Evolutionary conservation across 228 moss, liverwort and hornwort species (phyloP), one percentile per base, ranked within the genome.

Genomic region (Sphagnum magellanicum): DNA sequence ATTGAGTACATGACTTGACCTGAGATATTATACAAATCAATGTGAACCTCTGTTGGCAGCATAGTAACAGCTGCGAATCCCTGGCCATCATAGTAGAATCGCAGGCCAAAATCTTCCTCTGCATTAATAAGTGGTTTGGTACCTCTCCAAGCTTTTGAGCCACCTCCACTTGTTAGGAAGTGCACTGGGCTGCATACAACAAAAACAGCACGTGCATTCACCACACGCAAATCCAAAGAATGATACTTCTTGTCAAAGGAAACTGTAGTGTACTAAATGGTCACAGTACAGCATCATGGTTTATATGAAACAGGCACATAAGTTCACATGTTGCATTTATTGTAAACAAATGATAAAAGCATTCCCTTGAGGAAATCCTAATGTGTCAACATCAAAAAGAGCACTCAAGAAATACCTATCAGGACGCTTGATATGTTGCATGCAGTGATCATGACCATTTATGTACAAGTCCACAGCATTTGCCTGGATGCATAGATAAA

Each of bases 401-500:
- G 32, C 32, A 32, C 32, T 32, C 9, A 55, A 55, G 12, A 8
- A 55, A 55, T 68, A 85, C 85, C 85, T 77, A 63, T 81, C 79
- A 8, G 61, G 5, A 10, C 72, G 78, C 79, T 79, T 81, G 66
- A 85, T 63, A 67, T 81, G 60, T 70, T 85, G 71, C 1, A 85
- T 74, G 66, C 51, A 51, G 55, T 85, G 85, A 70, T 81, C 85
- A 61, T 85, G 85, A 14, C 85, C 85, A 67, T 85, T 85, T 53
- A 85, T 67, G 55, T 79, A 85, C 78, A 85, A 5, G 9, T 81
- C 74, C 16, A 85, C 81, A 2, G 65, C 60, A 64, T 79, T 70
- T 32, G 69, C 84, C 84, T 84, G 66, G 32, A 57, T 55, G 8
- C 55, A 55, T 55, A 55, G 55, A 55, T 8, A 12, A 12, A 55